Base-by-base conservation (phyloP, 2,329 filamentous ascomycete genomes). In the Calonectria naviculata region DNA sequence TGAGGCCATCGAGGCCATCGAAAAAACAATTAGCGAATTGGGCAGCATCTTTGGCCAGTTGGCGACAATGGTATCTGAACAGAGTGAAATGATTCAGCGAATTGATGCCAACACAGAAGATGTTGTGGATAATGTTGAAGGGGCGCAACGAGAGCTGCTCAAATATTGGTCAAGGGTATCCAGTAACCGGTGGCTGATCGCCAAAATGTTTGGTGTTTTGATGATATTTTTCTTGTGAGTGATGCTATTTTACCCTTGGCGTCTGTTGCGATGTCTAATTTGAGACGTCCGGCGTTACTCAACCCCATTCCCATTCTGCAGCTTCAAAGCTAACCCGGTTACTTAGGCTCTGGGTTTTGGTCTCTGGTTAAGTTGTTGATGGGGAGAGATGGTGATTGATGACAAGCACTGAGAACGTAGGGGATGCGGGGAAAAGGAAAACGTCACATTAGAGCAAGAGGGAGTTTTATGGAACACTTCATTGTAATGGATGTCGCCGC, bases 81-180 rank as follows among this genome's bases (percentile, higher is more conserved):
- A 99, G 85, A 95, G 94, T 72, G 97, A 98, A 84, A 97, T 98
- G 93, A 97, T 99, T 75, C 95, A 98, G 84, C 89, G 96, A 61
- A 98, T 98, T 80, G 96, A 98, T 79, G 96, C 96, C 75, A 98
- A 98, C 83, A 98, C 96, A 1, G 97, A 99, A 80, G 95, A 98
- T 78, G 95, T 99, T 7, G 96, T 99, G 66, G 96, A 98, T 80
- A 99, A 99, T 78, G 96, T 99, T n/a, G 91, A 98, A 80, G 97
- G 97, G 21, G 97, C 97, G 7, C 97, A 99, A 82, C 89, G 95
- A 73, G 96, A 99, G 84, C 83, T 99, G 80, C 91, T 99, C 85
- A 98, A 98, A 83, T 99, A 98, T 84, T 99, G 97, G 96, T 93
- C 91, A 31, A 90, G 95, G 46, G 95, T 98, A 31, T 97, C 95